These are phyloP conservation scores for Peronosclerospora sorghi DNA, from an alignment of 352 stramenopile species.

Conservation along the genomic window DNA sequence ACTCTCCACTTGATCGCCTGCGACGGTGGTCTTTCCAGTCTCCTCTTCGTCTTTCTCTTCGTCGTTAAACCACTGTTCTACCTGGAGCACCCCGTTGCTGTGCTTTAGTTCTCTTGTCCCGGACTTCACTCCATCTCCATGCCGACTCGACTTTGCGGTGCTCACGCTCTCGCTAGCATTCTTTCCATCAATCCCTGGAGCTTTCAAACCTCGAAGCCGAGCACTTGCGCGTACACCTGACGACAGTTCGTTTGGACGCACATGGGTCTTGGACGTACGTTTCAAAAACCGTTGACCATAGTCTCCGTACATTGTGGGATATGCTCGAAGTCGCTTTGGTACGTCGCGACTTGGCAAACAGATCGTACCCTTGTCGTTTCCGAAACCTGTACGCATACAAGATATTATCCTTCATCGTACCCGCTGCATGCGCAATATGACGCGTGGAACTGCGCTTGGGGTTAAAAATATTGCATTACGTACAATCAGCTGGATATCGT, in stretches of 20 bases:
- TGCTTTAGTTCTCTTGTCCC: constrained; percentile 7
- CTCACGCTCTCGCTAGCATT: constrained; percentile 5
- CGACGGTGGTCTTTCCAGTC: constrained; percentile 8
- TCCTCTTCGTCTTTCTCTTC: constrained; percentile 11
- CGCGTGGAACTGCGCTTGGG: constrained; percentile 62
- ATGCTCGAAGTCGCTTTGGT: constrained; percentile 44
- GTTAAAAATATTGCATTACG: constrained; percentile 85
- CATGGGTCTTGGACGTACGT: constrained; percentile 3
- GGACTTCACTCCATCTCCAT: constrained; percentile 16
- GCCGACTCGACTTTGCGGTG: constrained; percentile 1
- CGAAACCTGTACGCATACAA: constrained; percentile 81
- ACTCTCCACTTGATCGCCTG: constrained; percentile 1
- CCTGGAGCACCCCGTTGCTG: background rate
- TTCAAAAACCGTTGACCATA: constrained; percentile 18
- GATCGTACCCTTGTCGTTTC: constrained; percentile 76
- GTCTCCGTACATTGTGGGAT: constrained; percentile 35
- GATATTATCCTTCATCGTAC: constrained; percentile 86
- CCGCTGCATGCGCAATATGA: constrained; percentile 69
- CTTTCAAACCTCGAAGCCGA: constrained; percentile 37
- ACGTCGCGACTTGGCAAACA: constrained; percentile 77
- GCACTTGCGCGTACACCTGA: constrained; percentile 22
- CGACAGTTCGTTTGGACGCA: constrained; percentile 7
- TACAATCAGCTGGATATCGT: constrained; percentile 83
- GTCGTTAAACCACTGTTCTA: constrained; percentile 28
- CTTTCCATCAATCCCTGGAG: constrained; percentile 17